These are phyloP conservation scores for Beauveria australis DNA, from an alignment of 2,329 filamentous ascomycete genomes.

Conservation along the genomic window DNA sequence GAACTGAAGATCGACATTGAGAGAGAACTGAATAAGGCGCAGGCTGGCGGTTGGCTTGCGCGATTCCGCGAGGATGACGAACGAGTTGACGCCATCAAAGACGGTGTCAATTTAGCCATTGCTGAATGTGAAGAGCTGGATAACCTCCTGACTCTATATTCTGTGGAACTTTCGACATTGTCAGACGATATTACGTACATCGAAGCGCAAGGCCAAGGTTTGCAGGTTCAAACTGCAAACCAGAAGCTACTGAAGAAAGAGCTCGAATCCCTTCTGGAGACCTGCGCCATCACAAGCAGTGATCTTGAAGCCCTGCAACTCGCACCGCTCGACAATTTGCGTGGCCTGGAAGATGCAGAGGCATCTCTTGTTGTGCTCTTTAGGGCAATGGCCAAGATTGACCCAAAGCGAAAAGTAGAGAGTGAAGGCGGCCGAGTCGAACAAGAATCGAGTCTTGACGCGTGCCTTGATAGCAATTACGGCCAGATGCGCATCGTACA, in stretches of 20 bases:
- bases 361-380: slow-evolving; percentile 70
- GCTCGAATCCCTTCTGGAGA: slow-evolving; percentile 79
- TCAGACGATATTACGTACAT: slow-evolving; percentile 96
- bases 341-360: slow-evolving; percentile 72
- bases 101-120: slow-evolving; percentile 81
- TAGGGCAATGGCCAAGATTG: slow-evolving; percentile 88
- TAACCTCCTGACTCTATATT: slow-evolving; percentile 86
- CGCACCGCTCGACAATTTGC: slow-evolving; percentile 62
- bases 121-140: slow-evolving; percentile 94
- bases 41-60: slow-evolving; percentile 86
- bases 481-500: slow-evolving; percentile 89
- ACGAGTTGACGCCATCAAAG: slow-evolving; percentile 77
- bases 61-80: slow-evolving; percentile 82
- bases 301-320: slow-evolving; percentile 62
- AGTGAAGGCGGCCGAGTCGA: slow-evolving; percentile 39
- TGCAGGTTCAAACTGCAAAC: slow-evolving; percentile 95
- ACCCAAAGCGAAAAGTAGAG: slow-evolving; percentile 61
- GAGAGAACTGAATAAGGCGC: slow-evolving; percentile 79
- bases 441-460: slow-evolving; percentile 46
- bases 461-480: slow-evolving; percentile 61
- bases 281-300: slow-evolving; percentile 78
- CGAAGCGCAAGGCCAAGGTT: slow-evolving; percentile 90
- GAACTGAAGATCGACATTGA: slow-evolving; percentile 76
- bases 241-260: slow-evolving; percentile 90
- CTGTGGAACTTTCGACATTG: slow-evolving; percentile 85